A percentile compares a stretch with the other conserved stretches of the same genome.
Conservation (phyloP, 2,329 filamentous ascomycete genomes). For the Fusarium sp. region DNA sequence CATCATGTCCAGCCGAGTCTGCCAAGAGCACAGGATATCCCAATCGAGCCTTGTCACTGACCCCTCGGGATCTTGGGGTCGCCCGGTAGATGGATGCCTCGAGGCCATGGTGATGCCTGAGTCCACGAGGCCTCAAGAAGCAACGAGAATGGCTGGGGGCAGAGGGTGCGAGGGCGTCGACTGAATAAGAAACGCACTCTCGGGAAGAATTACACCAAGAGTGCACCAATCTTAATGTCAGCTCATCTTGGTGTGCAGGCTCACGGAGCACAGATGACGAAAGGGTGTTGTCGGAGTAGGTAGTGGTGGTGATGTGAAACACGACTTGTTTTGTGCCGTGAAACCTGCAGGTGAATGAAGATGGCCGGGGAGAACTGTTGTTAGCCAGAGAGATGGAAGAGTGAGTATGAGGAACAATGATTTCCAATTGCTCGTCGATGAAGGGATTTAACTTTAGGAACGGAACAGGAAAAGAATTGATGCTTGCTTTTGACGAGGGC, state of each 20-base stretch:
- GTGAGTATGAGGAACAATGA: background rate
- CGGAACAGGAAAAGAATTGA: background rate
- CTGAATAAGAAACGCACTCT: background rate
- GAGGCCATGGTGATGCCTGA: background rate
- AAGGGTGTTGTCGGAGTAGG: conserved; percentile 5
- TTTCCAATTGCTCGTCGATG: background rate
- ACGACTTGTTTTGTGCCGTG: conserved; percentile 20
- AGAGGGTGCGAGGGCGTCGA: background rate
- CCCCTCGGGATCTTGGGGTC: background rate
- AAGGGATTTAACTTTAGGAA: background rate
- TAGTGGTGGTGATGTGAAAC: conserved; percentile 20
- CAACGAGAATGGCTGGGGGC: background rate
- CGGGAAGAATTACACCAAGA: background rate
- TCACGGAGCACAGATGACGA: background rate
- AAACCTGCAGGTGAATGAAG: conserved; percentile 12
- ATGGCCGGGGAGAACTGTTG: background rate
- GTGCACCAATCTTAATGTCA: background rate
- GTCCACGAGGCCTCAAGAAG: background rate
- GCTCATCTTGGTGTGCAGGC: background rate
- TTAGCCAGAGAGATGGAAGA: background rate
- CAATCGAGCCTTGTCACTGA: background rate
- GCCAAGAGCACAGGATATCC: background rate
- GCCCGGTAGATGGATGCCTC: background rate
- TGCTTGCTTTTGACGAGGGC: background rate
- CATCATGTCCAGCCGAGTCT: background rate